Percentiles rank a stretch among this genome's conserved stretches.
Evolutionary conservation across 768 basidiomycete species (phyloP).

Genomic region (Atractiella rhizophila): DNA sequence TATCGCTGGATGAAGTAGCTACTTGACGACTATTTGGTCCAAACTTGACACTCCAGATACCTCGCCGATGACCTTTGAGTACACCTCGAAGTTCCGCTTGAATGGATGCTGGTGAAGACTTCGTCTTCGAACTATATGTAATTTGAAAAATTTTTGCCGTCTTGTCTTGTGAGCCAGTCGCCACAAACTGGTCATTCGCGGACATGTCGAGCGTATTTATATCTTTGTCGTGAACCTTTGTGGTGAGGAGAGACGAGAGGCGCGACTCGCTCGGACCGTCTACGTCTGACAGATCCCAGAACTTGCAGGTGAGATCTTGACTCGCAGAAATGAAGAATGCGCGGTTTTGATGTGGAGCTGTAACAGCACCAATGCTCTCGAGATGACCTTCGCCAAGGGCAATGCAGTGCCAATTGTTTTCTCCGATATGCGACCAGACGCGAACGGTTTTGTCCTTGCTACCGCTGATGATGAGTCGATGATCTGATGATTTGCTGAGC

Average conservation of each 20-base stretch:
- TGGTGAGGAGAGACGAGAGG: constrained; percentile 41
- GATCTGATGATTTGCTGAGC: constrained; percentile 41
- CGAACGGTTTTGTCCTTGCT: constrained; percentile 76
- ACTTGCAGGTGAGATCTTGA: constrained; percentile 90
- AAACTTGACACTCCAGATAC: constrained; percentile 85
- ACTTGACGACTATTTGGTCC: constrained; percentile 54
- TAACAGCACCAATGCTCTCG: constrained; percentile 73
- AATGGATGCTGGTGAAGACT: constrained; percentile 28
- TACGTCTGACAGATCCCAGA: constrained; percentile 57
- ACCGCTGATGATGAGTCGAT: constrained; percentile 57
- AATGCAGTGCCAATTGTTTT: constrained; percentile 40
- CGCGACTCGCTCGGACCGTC: constrained; percentile 16
- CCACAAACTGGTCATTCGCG: constrained; percentile 64
- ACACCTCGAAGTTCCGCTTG: constrained; percentile 53
- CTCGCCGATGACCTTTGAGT: constrained; percentile 86
- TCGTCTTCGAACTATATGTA: constrained; percentile 26
- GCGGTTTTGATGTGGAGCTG: constrained; percentile 37
- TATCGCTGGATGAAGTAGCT: constrained; percentile 85
- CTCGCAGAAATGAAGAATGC: constrained; percentile 75
- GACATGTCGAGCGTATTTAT: constrained; percentile 88
- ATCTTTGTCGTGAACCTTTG: constrained; percentile 89
- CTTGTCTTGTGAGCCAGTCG: constrained; percentile 85
- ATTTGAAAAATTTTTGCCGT: constrained; percentile 75
- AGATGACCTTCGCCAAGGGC: constrained; percentile 80
- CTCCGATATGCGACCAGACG: constrained; percentile 37